phyloP scores from a whole-genome alignment of 345 rosid genomes.

The Mangifera indica region DNA sequence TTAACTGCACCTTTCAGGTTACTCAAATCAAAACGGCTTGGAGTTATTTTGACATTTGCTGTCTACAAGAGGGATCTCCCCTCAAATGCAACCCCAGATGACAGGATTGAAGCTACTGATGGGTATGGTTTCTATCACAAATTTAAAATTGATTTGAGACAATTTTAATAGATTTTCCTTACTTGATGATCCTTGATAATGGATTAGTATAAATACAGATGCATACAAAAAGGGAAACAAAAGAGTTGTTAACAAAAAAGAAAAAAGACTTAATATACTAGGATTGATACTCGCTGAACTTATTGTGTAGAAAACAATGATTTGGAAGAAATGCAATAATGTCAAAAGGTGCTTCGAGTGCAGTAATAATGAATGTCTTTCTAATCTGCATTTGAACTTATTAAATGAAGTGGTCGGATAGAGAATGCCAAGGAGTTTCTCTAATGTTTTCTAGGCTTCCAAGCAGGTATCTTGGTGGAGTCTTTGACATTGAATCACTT shows the following conservation, averaged over 20 bases:
- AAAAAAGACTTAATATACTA: background rate
- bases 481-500: slow-evolving; percentile 83
- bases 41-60: slow-evolving; percentile 93
- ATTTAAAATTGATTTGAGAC: slow-evolving; percentile 5
- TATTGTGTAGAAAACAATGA: background rate
- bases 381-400: background rate
- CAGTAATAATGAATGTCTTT: slow-evolving; percentile 8
- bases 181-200: slow-evolving; percentile 8
- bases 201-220: background rate
- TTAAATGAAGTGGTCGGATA: background rate
- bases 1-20: slow-evolving; percentile 93
- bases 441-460: slow-evolving; percentile 13
- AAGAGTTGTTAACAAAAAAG: background rate
- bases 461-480: slow-evolving; percentile 89
- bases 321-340: slow-evolving; percentile 1
- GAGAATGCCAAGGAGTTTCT: slow-evolving; percentile 8
- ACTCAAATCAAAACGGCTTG: slow-evolving; percentile 86
- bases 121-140: slow-evolving; percentile 52
- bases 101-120: slow-evolving; percentile 77
- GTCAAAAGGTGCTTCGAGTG: background rate
- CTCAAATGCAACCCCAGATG: slow-evolving; percentile 72
- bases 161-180: background rate
- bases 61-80: slow-evolving; percentile 84
- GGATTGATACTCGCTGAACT: background rate
- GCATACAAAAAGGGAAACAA: background rate